Conservation (phyloP, 1,284 basidiomycete species). For the Rhizopogon hawkerae region DNA sequence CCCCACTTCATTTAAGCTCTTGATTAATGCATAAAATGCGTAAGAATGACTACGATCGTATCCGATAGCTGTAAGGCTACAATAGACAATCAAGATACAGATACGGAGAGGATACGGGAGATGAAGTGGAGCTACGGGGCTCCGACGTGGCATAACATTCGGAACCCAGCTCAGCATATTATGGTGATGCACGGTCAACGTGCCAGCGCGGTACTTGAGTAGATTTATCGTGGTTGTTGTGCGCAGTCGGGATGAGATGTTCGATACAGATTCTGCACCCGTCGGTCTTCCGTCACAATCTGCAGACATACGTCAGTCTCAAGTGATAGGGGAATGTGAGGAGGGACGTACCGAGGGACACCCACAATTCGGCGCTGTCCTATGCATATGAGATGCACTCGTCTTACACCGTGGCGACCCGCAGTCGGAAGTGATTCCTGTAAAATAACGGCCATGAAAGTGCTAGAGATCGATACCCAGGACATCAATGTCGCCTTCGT, state of each 20-base stretch:
- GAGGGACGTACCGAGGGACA: slow-evolving; percentile 29
- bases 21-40: not conserved
- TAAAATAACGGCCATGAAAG: slow-evolving; percentile 55
- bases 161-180: not conserved
- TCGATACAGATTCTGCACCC: slow-evolving; percentile 27
- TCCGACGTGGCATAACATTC: not conserved
- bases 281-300: slow-evolving; percentile 26
- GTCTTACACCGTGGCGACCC: slow-evolving; percentile 41
- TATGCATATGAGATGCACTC: slow-evolving; percentile 47
- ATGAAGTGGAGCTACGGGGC: slow-evolving; percentile 3
- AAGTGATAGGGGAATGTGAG: slow-evolving; percentile 11
- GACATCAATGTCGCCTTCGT: not conserved
- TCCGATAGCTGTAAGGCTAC: not conserved
- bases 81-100: slow-evolving; percentile 6
- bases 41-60: not conserved
- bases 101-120: slow-evolving; percentile 14
- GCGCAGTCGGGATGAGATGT: slow-evolving; percentile 23
- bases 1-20: not conserved
- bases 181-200: slow-evolving; percentile 1
- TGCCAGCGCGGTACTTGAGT: not conserved
- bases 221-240: slow-evolving; percentile 14
- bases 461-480: slow-evolving; percentile 32
- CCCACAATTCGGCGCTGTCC: slow-evolving; percentile 39
- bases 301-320: slow-evolving; percentile 6
- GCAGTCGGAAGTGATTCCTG: slow-evolving; percentile 50